Percentiles rank a stretch among this genome's conserved stretches.
Conservation (phyloP, 2,329 filamentous ascomycete species). For the Juglanconis oblonga region DNA sequence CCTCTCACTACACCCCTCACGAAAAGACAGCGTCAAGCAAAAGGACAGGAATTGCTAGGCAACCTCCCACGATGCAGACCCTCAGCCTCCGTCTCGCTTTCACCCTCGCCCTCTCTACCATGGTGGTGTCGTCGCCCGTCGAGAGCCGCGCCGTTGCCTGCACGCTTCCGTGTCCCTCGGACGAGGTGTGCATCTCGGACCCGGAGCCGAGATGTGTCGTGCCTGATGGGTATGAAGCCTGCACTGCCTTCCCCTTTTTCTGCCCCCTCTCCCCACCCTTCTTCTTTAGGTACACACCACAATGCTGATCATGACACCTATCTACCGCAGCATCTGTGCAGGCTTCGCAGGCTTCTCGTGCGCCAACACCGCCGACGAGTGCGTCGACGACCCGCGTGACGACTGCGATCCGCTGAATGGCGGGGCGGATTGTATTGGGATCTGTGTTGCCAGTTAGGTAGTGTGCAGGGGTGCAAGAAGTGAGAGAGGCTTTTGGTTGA, state of each 20-base stretch:
- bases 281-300: too few species aligned
- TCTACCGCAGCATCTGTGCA: background rate
- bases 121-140: background rate
- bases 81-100: background rate
- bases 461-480: too few species aligned
- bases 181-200: conserved; percentile 8
- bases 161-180: background rate
- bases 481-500: too few species aligned
- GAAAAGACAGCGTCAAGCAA: background rate
- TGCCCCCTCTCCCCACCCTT: background rate
- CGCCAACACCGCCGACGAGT: conserved; percentile 20
- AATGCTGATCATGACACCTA: too few species aligned
- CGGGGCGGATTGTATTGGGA: conserved; percentile 39
- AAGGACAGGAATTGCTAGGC: background rate
- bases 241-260: background rate
- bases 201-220: conserved; percentile 3
- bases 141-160: background rate
- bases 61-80: background rate
- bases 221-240: background rate
- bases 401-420: conserved; percentile 36
- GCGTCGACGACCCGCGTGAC: conserved; percentile 41
- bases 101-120: background rate
- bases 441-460: conserved; percentile 29
- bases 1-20: background rate
- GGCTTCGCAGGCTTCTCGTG: background rate